Percentiles rank a stretch among this genome's conserved stretches.
These are phyloP conservation scores for Starmerella roubikii DNA, from an alignment of 805 yeast genomes.

Conservation along the genomic window DNA sequence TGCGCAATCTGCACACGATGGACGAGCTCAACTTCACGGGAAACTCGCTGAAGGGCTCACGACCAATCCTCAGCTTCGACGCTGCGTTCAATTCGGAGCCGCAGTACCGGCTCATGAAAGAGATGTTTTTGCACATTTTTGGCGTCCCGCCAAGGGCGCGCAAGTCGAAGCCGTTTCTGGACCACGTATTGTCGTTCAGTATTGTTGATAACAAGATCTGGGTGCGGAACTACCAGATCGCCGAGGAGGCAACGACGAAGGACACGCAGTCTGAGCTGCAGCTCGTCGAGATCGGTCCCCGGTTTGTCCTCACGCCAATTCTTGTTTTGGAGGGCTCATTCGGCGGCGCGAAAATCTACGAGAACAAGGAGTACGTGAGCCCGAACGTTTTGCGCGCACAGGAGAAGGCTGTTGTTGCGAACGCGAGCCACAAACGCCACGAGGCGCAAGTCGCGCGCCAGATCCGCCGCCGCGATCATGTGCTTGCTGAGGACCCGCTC, in stretches of 20 bases:
- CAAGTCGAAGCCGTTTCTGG: slow-evolving; percentile 85
- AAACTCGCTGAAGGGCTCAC: slow-evolving; percentile 85
- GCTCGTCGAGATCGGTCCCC: slow-evolving; percentile 90
- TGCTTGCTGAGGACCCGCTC: slow-evolving; percentile 64
- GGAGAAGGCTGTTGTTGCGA: slow-evolving; percentile 63
- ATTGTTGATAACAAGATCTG: slow-evolving; percentile 88
- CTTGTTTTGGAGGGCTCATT: slow-evolving; percentile 91
- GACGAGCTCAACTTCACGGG: slow-evolving; percentile 95
- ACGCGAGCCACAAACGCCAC: slow-evolving; percentile 60
- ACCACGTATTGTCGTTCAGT: slow-evolving; percentile 86
- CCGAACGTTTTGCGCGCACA: slow-evolving; percentile 94
- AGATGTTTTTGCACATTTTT: slow-evolving; percentile 63
- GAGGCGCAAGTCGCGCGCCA: slow-evolving; percentile 69
- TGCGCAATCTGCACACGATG: slow-evolving; percentile 89
- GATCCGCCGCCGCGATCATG: slow-evolving; percentile 59
- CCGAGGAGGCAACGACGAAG: slow-evolving; percentile 34
- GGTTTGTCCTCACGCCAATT: slow-evolving; percentile 84
- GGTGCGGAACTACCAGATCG: slow-evolving; percentile 89
- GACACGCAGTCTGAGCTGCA: slow-evolving; percentile 43
- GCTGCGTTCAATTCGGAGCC: slow-evolving; percentile 54
- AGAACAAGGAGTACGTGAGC: slow-evolving; percentile 90
- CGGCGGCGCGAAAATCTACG: slow-evolving; percentile 95
- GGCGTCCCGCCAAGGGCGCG: slow-evolving; percentile 94
- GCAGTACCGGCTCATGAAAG: slow-evolving; percentile 67
- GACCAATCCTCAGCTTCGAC: slow-evolving; percentile 88